Conservation (phyloP, 2,329 filamentous ascomycete species). For the Arthrobotrys pseudoclavata region DNA sequence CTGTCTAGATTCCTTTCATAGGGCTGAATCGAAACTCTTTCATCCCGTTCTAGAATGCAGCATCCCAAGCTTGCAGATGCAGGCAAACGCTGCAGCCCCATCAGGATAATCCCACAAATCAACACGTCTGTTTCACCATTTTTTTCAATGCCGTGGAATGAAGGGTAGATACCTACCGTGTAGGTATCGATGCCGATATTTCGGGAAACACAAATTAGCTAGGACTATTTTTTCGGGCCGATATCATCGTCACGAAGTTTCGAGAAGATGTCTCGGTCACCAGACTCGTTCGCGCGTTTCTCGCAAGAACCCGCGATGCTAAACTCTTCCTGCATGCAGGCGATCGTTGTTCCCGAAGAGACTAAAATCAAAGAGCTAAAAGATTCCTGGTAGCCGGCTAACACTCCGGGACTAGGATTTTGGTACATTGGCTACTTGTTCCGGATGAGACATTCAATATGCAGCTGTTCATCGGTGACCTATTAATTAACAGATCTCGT, state of each 20-base stretch:
- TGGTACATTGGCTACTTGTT: background rate
- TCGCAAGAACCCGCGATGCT: conserved; percentile 18
- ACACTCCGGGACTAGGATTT: background rate
- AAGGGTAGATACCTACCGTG: background rate
- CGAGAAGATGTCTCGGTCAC: background rate
- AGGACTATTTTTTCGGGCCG: conserved; percentile 2
- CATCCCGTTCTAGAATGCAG: conserved; percentile 19
- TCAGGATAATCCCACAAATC: conserved; percentile 52
- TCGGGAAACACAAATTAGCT: background rate
- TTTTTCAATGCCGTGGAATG: background rate
- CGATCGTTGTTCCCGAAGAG: background rate
- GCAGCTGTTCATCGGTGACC: background rate
- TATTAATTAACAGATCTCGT: background rate
- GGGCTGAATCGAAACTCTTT: conserved; percentile 32
- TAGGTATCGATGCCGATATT: background rate
- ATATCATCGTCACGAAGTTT: background rate
- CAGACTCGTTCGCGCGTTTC: background rate
- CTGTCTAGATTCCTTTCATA: background rate
- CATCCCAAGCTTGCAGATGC: conserved; percentile 1
- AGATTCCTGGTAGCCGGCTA: background rate
- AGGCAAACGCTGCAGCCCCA: conserved; percentile 42
- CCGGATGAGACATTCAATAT: background rate
- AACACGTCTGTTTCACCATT: conserved; percentile 29
- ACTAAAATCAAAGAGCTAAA: background rate
- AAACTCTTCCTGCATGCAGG: conserved; percentile 10